Evolutionary conservation across 331 rosid genomes (phyloP).

Genomic region (Erythrophleum ivorense): DNA sequence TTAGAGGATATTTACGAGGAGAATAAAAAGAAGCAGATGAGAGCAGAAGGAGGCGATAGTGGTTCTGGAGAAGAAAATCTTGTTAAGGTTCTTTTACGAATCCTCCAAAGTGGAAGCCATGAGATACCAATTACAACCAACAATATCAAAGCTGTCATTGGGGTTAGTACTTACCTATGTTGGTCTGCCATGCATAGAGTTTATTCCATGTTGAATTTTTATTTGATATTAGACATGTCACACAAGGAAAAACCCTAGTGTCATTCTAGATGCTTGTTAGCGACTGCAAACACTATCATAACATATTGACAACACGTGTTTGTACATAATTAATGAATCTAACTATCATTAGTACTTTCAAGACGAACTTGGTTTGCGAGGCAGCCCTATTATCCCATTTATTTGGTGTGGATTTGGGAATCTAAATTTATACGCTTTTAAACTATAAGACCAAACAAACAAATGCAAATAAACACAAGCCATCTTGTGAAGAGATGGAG

Average conservation of each 20-base stretch:
- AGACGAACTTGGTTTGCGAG: not conserved
- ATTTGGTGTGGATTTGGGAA: too few species aligned
- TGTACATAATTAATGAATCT: too few species aligned
- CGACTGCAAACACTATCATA: too few species aligned
- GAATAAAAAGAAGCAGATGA: not conserved
- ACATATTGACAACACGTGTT: too few species aligned
- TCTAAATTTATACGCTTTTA: too few species aligned
- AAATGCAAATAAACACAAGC: too few species aligned
- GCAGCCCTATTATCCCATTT: too few species aligned
- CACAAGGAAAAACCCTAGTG: too few species aligned
- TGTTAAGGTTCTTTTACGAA: not conserved
- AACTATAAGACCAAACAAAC: too few species aligned
- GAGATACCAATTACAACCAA: not conserved
- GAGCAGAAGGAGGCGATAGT: not conserved
- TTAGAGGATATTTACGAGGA: constrained; percentile 11
- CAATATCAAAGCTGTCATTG: constrained; percentile 35
- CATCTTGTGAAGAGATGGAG: not conserved
- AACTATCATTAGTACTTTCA: too few species aligned
- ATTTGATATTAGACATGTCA: too few species aligned
- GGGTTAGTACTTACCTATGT: constrained; percentile 17
- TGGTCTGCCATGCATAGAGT: not conserved
- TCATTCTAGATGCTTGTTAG: too few species aligned
- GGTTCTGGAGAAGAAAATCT: not conserved
- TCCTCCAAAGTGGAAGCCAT: constrained; percentile 17
- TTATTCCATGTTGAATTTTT: not conserved